A percentile compares a stretch with the other conserved stretches of the same genome.
phyloP scores from a whole-genome alignment of 495 filamentous ascomycete genomes.

The Tuber umbilicatum region DNA sequence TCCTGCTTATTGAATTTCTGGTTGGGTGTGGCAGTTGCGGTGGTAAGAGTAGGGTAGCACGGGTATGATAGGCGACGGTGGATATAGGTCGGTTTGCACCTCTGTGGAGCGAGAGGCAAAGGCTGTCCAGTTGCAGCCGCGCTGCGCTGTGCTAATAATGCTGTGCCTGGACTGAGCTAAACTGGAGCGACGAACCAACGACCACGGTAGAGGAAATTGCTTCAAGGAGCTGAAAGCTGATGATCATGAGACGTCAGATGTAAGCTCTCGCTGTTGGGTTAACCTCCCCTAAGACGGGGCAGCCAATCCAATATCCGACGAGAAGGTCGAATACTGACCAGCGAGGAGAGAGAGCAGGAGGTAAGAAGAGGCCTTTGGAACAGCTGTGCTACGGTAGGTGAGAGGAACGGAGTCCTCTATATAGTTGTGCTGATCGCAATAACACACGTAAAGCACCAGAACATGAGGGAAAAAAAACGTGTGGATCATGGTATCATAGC shows the following conservation, averaged over 20 bases:
- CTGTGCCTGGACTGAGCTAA: not conserved
- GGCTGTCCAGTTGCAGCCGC: not conserved
- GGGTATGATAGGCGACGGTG: not conserved
- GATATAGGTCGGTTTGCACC: not conserved
- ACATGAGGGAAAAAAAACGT: not conserved
- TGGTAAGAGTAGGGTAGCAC: not conserved
- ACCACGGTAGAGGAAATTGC: not conserved
- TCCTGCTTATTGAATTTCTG: not conserved
- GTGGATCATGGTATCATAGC: not conserved
- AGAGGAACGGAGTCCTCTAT: not conserved
- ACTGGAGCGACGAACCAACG: not conserved
- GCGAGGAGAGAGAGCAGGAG: not conserved
- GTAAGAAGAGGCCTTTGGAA: not conserved
- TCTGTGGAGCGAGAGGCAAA: not conserved
- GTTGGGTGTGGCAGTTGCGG: not conserved
- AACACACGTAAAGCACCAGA: not conserved
- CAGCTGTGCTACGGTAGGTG: not conserved
- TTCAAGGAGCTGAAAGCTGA: not conserved
- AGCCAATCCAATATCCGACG: not conserved
- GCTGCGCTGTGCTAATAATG: not conserved
- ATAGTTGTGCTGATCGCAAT: not conserved
- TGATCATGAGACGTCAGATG: not conserved
- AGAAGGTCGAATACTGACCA: not conserved
- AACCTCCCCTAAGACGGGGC: not conserved
- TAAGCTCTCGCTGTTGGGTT: not conserved